Conservation (phyloP, 768 basidiomycete genomes). For the Fibroporia radiculosa region DNA sequence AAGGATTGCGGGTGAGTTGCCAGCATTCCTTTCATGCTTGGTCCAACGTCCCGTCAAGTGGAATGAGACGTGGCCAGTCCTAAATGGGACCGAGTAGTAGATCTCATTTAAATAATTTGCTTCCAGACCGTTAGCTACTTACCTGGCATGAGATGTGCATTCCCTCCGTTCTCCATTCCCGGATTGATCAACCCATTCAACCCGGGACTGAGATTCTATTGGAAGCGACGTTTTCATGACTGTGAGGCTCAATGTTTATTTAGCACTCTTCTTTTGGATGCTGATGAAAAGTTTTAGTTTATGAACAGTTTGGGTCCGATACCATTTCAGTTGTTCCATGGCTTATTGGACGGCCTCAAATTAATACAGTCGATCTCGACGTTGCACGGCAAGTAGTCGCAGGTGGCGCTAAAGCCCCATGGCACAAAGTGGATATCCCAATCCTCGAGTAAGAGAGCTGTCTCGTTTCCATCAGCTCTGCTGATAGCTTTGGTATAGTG, state of each 20-base stretch:
- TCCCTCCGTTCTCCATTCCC: slow-evolving; percentile 31
- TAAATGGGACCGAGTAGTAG: no score
- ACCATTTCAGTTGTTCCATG: slow-evolving; percentile 9
- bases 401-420: slow-evolving; percentile 7
- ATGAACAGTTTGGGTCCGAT: slow-evolving; percentile 5
- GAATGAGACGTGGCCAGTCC: no score
- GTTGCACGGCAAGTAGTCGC: slow-evolving; percentile 13
- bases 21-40: no score
- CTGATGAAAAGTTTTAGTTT: slow-evolving; percentile 12
- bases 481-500: no score
- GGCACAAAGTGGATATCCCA: slow-evolving; percentile 4
- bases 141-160: slow-evolving; percentile 34
- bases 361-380: slow-evolving; percentile 8
- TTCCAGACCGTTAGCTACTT: slow-evolving; percentile 30
- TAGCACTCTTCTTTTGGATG: no score
- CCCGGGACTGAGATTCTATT: no score
- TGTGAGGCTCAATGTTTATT: no score
- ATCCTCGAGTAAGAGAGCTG: slow-evolving; percentile 1
- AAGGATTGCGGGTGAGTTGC: slow-evolving; percentile 27
- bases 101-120: no score
- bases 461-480: no score
- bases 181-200: no score
- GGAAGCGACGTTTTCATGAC: no score
- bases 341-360: slow-evolving; percentile 4
- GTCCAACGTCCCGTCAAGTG: no score